Conservation (phyloP, 331 rosid species). For the Quercus lobata region DNA sequence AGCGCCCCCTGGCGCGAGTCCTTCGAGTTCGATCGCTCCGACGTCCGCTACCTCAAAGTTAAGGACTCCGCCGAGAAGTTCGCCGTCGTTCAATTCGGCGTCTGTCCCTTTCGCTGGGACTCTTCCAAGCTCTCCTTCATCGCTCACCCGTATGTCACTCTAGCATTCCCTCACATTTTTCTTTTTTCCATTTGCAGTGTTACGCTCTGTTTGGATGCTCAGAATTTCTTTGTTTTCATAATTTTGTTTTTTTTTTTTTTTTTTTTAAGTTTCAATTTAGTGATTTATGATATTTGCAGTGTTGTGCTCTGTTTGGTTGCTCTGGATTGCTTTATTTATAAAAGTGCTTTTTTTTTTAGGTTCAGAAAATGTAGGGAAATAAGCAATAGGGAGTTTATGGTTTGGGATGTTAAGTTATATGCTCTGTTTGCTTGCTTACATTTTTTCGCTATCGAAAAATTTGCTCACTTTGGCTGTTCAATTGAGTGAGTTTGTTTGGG, state of each 20-base stretch:
- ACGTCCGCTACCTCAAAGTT: constrained; percentile 77
- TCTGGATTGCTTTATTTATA: background rate
- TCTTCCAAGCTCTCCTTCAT: constrained; percentile 44
- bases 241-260: too few relatives aligned
- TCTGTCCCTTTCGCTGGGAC: constrained; percentile 95
- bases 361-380: background rate
- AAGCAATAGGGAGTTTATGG: background rate
- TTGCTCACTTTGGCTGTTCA: too few relatives aligned
- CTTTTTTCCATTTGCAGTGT: background rate
- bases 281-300: too few relatives aligned
- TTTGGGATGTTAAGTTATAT: background rate
- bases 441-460: background rate
- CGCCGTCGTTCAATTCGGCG: constrained; percentile 86
- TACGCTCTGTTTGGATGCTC: background rate
- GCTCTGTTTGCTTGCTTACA: background rate
- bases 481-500: too few relatives aligned
- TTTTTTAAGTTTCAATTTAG: too few relatives aligned
- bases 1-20: constrained; percentile 96
- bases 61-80: constrained; percentile 88
- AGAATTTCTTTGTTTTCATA: background rate
- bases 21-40: constrained; percentile 74
- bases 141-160: constrained; percentile 68
- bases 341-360: background rate
- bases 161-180: background rate
- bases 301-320: constrained; percentile 2